These are phyloP conservation scores for Solanum sparsipilum DNA, from an alignment of 257 asterid genomes.

Conservation along the genomic window DNA sequence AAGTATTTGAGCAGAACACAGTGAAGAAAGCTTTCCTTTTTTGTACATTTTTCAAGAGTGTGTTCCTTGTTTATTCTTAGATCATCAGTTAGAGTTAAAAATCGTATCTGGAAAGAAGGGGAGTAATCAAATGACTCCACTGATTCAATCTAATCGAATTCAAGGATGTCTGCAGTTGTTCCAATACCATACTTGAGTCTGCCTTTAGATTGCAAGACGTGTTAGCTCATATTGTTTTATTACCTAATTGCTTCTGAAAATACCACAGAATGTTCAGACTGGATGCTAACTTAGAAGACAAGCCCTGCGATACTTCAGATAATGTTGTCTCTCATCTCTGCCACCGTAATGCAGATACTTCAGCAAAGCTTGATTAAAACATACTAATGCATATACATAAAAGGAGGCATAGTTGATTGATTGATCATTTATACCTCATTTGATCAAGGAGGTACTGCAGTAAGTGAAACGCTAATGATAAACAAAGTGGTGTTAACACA, in stretches of 20 bases:
- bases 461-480: neutral
- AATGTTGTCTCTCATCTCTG: too few species aligned
- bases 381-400: neutral
- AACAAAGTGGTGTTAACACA: neutral
- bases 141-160: too few species aligned
- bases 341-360: too few species aligned
- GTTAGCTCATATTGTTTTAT: neutral
- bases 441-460: neutral
- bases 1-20: too few species aligned
- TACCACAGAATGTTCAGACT: fast-evolving
- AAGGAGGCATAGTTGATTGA: neutral
- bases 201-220: neutral
- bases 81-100: neutral
- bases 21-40: neutral
- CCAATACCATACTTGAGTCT: neutral
- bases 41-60: too few species aligned
- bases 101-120: neutral
- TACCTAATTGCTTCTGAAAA: neutral
- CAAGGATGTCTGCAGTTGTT: neutral
- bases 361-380: too few species aligned
- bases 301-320: neutral
- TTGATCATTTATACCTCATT: neutral
- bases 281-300: neutral
- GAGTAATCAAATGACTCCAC: neutral
- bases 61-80: neutral